Evolutionary conservation across 306 rosid species (phyloP), one percentile per base, ranked within the genome.

Genomic region (Ormosia emarginata): DNA sequence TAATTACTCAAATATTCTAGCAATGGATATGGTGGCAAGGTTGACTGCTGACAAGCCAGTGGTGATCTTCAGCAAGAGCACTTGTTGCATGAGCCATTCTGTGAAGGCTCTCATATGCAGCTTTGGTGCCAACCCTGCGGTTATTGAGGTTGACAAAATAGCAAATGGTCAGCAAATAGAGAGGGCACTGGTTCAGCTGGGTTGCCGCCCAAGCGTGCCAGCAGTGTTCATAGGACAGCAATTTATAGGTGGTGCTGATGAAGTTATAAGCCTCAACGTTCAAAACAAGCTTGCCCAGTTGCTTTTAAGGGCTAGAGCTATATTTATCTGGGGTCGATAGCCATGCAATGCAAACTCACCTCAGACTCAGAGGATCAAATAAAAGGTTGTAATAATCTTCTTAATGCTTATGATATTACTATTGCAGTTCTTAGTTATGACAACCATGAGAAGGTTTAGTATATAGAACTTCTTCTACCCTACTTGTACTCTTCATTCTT

Each of bases 21-120:
- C 30, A 59, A 90, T 90, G 89, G 86, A 90, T 15, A 63, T 5
- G 5, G 82, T 90, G 77, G 56, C 67, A 17, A 77, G 84, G 67
- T 44, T 90, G 88, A 86, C 64, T 3, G 86, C 80, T n/a, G 91
- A 86, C 29, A 90, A 64, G 67, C 85, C 91, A 3, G 88, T 85
- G 55, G 91, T 80, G 80, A 81, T 90, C 73, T 90, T 90, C 86
- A 89, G 90, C 86, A 83, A 53, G 81, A 87, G 82, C 56, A 49
- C 65, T 0, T 81, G 90, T 36, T 81, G 85, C 85, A 87, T 89
- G 74, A 70, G 69, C 76, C 78, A 82, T 59, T 58, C 89, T 7
- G 70, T 86, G 39, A 84, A 72, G 71, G 40, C 88, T 44, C 84
- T 89, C 7, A 87, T 89, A 80, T 33, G 66, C 2, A 64, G 86